Evolutionary conservation across 2,329 filamentous ascomycete genomes (phyloP), one percentile per base, ranked within the genome.

Genomic region (Ophiostoma ulmi): DNA sequence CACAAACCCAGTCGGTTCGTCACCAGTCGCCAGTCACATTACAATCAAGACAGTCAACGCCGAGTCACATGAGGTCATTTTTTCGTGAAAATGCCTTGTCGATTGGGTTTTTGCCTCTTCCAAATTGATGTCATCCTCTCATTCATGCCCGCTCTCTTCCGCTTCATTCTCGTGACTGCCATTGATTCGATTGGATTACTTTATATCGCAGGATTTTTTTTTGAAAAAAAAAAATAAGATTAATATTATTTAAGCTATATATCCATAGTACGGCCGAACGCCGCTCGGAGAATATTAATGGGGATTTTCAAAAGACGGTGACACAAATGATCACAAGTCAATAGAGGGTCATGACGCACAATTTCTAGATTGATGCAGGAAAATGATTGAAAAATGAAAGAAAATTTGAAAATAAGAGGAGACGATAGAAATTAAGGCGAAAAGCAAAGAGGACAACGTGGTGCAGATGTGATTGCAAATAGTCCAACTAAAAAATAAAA

Each of bases 251-350:
- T n/a, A 48, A 44, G 41, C 41, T 44, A 13, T 44, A 14, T 44
- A 55, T n/a, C n/a, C 10, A 31, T 26, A 58, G 20, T 64, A 64
- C 61, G 61, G 61, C 61, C 61, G 61, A 64, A 41, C 36, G 63
- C 63, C 63, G 17, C 63, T 65, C 63, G 63, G 63, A 65, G 63
- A 65, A 65, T 63, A 35, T 35, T 11, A 69, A 14, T 6, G 38
- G 41, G 36, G 36, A 44, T 44, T 26, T 36, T 31, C 14, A 63
- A 63, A 63, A 63, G 58, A 63, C 58, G 58, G 58, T 63, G 58
- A 63, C 58, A 63, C 58, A 63, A 26, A 17, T 35, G 58, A 63
- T 63, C 58, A 63, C 58, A 13, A 36, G 52, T 14, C 52, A 58
- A 58, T 13, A 58, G 61, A 20, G 20, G 41, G 20, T 48, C 41